Conservation (phyloP, 192 early-diverging fungal genomes). For the Linnemannia exigua region DNA sequence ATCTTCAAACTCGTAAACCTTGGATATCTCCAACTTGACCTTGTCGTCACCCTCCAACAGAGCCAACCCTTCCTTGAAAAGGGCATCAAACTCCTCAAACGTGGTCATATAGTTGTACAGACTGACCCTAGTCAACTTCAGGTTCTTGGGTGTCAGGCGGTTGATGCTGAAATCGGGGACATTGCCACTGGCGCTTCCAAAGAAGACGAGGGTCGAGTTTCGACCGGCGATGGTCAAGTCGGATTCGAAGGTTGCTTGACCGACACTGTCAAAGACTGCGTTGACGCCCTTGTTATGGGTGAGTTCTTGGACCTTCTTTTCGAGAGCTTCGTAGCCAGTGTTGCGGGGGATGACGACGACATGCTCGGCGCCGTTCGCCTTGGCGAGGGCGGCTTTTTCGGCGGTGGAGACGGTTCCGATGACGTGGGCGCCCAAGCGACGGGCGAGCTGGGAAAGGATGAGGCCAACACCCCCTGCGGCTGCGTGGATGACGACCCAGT, state of each 20-base stretch:
- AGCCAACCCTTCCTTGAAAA: constrained; percentile 56
- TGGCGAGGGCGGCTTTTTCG: constrained; percentile 75
- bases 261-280: constrained; percentile 89
- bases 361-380: constrained; percentile 73
- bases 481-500: constrained; percentile 88
- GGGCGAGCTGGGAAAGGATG: constrained; percentile 83
- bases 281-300: constrained; percentile 80
- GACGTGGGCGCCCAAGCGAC: constrained; percentile 84
- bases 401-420: constrained; percentile 86
- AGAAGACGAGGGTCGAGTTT: constrained; percentile 74
- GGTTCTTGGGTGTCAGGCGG: constrained; percentile 73
- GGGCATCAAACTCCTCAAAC: constrained; percentile 73
- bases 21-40: background rate
- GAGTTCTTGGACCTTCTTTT: constrained; percentile 76
- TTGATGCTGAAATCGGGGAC: constrained; percentile 69
- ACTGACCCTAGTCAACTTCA: constrained; percentile 76
- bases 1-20: background rate
- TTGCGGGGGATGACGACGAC: constrained; percentile 71
- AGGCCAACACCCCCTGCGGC: constrained; percentile 92
- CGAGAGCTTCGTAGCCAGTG: constrained; percentile 68
- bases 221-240: constrained; percentile 71
- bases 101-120: constrained; percentile 78
- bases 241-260: constrained; percentile 82
- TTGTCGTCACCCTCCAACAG: background rate
- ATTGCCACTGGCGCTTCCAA: constrained; percentile 88